Conservation (phyloP, 2,329 filamentous ascomycete species). For the Pseudofabraea citricarpa region DNA sequence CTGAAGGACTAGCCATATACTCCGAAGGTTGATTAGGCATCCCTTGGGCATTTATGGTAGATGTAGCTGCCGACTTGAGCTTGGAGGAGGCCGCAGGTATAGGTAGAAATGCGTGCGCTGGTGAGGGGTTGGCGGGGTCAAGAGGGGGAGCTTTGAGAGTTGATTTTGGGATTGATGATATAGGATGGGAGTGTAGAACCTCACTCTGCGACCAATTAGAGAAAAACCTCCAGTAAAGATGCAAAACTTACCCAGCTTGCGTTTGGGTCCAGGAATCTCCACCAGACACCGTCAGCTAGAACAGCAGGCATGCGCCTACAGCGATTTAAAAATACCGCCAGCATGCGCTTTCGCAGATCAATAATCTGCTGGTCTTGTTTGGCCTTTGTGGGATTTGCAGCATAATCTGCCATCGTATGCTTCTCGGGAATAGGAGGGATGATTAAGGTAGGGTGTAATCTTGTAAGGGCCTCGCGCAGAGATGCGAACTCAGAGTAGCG, state of each 20-base stretch:
- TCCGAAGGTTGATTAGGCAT: constrained; percentile 50
- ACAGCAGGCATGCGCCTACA: constrained; percentile 92
- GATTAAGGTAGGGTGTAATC: constrained; percentile 89
- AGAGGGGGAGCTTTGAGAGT: constrained; percentile 93
- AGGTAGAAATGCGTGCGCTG: constrained; percentile 82
- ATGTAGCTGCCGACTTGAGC: constrained; percentile 51
- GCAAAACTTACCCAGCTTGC: constrained; percentile 79
- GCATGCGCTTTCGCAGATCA: constrained; percentile 92
- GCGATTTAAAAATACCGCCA: constrained; percentile 90
- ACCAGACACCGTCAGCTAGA: constrained; percentile 90
- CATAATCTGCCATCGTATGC: constrained; percentile 97
- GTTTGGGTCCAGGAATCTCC: constrained; percentile 96
- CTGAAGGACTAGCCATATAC: constrained; percentile 42
- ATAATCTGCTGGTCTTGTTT: constrained; percentile 98
- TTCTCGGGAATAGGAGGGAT: constrained; percentile 98
- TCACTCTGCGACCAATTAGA: constrained; percentile 63
- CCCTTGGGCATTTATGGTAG: constrained; percentile 39
- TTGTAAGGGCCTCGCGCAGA: constrained; percentile 79
- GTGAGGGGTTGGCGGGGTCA: constrained; percentile 85
- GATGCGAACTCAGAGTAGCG: constrained; percentile 97
- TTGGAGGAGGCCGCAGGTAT: constrained; percentile 82
- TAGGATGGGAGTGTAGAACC: constrained; percentile 87
- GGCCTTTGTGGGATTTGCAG: constrained; percentile 93
- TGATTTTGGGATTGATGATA: constrained; percentile 88
- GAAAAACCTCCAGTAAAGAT: not conserved